phyloP scores from a whole-genome alignment of 1,284 basidiomycete genomes.

The Quambalaria eucalypti region DNA sequence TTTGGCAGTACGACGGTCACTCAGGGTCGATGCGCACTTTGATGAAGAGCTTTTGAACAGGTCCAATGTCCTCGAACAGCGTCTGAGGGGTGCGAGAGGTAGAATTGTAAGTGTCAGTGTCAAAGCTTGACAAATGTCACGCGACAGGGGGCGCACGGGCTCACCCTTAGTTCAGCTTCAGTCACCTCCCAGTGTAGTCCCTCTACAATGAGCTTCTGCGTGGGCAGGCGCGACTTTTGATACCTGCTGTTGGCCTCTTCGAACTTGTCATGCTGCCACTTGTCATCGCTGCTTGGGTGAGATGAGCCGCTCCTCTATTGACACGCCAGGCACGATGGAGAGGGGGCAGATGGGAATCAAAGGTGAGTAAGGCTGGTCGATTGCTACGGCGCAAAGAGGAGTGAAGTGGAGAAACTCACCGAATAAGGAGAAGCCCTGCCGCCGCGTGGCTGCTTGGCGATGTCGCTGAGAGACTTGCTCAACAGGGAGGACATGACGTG shows the following conservation, averaged over 20 bases:
- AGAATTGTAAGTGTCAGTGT: not conserved
- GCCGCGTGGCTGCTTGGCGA: not conserved
- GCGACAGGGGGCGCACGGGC: not conserved
- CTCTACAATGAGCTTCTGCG: conserved; percentile 60
- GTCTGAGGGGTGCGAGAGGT: not conserved
- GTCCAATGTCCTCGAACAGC: conserved; percentile 76
- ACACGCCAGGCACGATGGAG: too few species aligned
- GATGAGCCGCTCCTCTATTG: too few species aligned
- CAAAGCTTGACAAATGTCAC: not conserved
- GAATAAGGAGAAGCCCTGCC: not conserved
- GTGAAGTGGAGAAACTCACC: not conserved
- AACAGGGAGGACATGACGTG: not conserved
- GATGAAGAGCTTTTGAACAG: conserved; percentile 78
- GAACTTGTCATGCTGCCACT: conserved; percentile 7
- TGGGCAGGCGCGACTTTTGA: conserved; percentile 3
- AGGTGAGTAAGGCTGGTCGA: too few species aligned
- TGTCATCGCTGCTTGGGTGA: not conserved
- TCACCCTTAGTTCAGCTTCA: conserved; percentile 57
- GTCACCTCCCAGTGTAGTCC: conserved; percentile 91
- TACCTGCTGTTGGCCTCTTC: not conserved
- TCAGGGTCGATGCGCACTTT: conserved; percentile 65
- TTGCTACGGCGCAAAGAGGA: too few species aligned
- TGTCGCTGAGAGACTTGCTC: not conserved
- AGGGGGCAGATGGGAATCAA: too few species aligned
- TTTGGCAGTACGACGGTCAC: too few species aligned